Evolutionary conservation across 2,329 filamentous ascomycete species (phyloP).

Genomic region (Monosporascus sp.): DNA sequence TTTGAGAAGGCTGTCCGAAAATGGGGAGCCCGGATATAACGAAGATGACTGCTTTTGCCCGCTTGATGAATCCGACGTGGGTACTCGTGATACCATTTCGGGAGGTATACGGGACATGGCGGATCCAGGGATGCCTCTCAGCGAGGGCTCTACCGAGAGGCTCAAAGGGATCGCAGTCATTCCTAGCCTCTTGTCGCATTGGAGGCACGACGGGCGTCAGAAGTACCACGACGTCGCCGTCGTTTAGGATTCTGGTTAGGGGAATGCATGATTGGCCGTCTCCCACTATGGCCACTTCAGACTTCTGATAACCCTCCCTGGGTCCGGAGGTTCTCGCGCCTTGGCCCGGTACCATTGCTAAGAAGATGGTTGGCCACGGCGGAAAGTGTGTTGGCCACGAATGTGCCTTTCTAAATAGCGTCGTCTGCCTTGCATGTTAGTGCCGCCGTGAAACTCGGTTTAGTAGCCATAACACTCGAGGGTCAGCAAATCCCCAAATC

Average conservation of each 20-base stretch:
- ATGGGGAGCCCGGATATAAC: conserved; percentile 48
- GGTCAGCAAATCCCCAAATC: conserved; percentile 14
- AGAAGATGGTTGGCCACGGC: conserved; percentile 2
- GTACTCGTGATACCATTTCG: conserved; percentile 57
- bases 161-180: conserved; percentile 64
- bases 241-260: conserved; percentile 38
- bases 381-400: conserved; percentile 4
- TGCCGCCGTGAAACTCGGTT: conserved; percentile 3
- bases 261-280: conserved; percentile 38
- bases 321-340: conserved; percentile 20
- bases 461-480: conserved; percentile 1
- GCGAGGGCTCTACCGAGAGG: conserved; percentile 60
- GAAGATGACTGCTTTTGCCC: conserved; percentile 56
- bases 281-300: conserved; percentile 23
- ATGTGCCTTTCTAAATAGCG: conserved; percentile 18
- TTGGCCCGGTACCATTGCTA: conserved; percentile 27
- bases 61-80: conserved; percentile 57
- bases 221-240: conserved; percentile 54
- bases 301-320: conserved; percentile 23
- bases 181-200: conserved; percentile 33
- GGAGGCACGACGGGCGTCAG: conserved; percentile 53
- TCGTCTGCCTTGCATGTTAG: conserved; percentile 12
- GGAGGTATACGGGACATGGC: conserved; percentile 67
- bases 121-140: conserved; percentile 53
- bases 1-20: conserved; percentile 45